A percentile compares a stretch with the other conserved stretches of the same genome.
phyloP scores from a whole-genome alignment of 1,139 yeast genomes.

The Hemisphaericaspora xylofermentans region DNA sequence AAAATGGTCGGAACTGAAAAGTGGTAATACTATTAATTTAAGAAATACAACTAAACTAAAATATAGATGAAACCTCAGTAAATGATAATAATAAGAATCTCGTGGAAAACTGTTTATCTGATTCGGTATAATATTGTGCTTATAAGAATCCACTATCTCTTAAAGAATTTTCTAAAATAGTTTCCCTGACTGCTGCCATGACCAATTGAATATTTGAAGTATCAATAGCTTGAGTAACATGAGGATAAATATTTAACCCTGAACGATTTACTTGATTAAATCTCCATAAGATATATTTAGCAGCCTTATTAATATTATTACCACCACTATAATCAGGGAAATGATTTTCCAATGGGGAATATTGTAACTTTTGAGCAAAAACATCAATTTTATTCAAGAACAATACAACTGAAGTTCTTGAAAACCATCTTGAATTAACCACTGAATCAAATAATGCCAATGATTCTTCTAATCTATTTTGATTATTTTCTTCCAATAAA shows the following conservation, averaged over 20 bases:
- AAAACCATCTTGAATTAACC: conserved; percentile 92
- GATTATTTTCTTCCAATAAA: conserved; percentile 72
- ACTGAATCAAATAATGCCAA: conserved; percentile 84
- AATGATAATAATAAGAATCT: neutral
- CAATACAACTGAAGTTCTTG: conserved; percentile 79
- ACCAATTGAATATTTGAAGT: conserved; percentile 85
- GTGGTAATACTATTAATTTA: too few relatives aligned
- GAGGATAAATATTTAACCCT: conserved; percentile 81
- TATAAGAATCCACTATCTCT: conserved; percentile 80
- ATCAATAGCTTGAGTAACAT: conserved; percentile 93
- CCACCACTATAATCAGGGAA: conserved; percentile 94
- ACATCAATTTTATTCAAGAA: conserved; percentile 89
- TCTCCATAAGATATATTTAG: conserved; percentile 88
- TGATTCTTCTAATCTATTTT: conserved; percentile 84
- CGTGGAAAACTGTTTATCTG: neutral
- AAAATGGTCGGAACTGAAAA: too few relatives aligned
- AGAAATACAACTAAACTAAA: too few relatives aligned
- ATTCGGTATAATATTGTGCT: too few relatives aligned
- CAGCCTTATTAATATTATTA: conserved; percentile 86
- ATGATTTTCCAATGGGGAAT: conserved; percentile 76
- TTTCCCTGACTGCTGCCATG: conserved; percentile 89
- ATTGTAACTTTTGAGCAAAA: conserved; percentile 79
- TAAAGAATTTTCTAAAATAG: conserved; percentile 79
- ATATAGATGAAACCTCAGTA: too few relatives aligned
- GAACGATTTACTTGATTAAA: conserved; percentile 84